Percentiles rank a stretch among this genome's conserved stretches.
phyloP scores from a whole-genome alignment of 176 grass and related monocot genomes.

The Oryza glumipatula region DNA sequence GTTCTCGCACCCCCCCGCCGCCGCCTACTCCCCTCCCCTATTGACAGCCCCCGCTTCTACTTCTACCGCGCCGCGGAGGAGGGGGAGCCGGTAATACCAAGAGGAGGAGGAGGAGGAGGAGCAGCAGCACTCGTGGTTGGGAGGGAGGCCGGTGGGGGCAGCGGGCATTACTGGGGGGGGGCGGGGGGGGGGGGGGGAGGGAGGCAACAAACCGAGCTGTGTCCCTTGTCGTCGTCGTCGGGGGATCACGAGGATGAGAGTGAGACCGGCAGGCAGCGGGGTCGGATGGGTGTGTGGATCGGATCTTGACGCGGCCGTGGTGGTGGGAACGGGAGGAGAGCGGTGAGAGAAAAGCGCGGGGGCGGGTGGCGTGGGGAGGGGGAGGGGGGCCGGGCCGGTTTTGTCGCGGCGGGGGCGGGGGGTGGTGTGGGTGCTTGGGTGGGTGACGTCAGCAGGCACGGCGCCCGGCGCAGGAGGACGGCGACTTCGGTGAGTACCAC shows the following conservation, averaged over 20 bases:
- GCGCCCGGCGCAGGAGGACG: constrained; percentile 39
- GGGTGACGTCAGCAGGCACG: constrained; percentile 52
- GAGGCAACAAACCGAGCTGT: constrained; percentile 40
- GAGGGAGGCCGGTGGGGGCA: constrained; percentile 33
- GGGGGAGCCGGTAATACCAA: constrained; percentile 14
- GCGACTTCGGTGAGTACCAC: constrained; percentile 20
- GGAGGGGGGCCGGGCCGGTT: background rate
- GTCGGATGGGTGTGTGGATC: constrained; percentile 28
- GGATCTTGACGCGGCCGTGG: constrained; percentile 46
- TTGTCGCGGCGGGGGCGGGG: constrained; percentile 17
- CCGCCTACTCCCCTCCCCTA: background rate
- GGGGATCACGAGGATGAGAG: constrained; percentile 39
- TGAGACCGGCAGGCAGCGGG: background rate
- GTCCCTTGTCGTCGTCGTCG: constrained; percentile 26
- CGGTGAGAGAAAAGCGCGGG: constrained; percentile 48
- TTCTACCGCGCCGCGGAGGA: constrained; percentile 23
- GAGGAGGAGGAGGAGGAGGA: background rate
- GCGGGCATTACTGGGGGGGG: background rate
- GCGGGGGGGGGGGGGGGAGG: background rate
- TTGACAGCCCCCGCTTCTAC: constrained; percentile 34
- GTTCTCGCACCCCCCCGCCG: background rate
- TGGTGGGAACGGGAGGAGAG: constrained; percentile 33
- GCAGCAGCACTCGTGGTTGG: constrained; percentile 16
- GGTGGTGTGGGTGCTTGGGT: no score
- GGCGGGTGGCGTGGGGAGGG: background rate